These are phyloP conservation scores for Lyophyllum decastes DNA, from an alignment of 768 basidiomycete species.

Conservation along the genomic window DNA sequence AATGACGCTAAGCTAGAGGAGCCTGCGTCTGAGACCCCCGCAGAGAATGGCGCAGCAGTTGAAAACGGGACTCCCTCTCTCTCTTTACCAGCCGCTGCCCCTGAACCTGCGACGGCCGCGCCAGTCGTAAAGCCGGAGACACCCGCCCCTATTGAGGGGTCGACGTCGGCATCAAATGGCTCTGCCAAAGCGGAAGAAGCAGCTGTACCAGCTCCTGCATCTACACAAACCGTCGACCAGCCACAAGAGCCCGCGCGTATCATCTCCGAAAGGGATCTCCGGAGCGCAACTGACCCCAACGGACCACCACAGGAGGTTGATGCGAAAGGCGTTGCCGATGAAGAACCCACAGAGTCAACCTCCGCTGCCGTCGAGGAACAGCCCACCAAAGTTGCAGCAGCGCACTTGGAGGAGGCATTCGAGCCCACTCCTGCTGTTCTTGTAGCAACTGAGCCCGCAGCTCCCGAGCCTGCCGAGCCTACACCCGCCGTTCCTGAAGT, in stretches of 20 bases:
- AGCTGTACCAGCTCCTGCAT: background rate
- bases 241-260: background rate
- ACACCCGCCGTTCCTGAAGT: background rate
- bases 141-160: background rate
- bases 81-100: background rate
- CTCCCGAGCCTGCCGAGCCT: background rate
- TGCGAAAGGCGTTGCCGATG: background rate
- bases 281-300: background rate
- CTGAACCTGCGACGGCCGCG: background rate
- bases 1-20: constrained; percentile 4
- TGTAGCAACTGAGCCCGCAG: constrained; percentile 5
- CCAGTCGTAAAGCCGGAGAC: too few relatives aligned
- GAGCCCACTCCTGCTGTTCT: constrained; percentile 2
- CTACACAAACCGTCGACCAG: background rate
- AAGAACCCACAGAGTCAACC: background rate
- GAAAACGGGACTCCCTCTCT: background rate
- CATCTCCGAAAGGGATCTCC: background rate
- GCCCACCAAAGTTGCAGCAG: too few relatives aligned
- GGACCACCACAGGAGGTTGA: background rate
- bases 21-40: background rate
- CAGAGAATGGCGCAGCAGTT: background rate
- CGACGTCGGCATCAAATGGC: background rate
- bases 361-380: constrained; percentile 3
- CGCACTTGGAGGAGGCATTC: constrained; percentile 1
- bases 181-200: background rate